These are phyloP conservation scores for Gossypium aridum DNA, from an alignment of 441 rosid genomes.

Conservation along the genomic window DNA sequence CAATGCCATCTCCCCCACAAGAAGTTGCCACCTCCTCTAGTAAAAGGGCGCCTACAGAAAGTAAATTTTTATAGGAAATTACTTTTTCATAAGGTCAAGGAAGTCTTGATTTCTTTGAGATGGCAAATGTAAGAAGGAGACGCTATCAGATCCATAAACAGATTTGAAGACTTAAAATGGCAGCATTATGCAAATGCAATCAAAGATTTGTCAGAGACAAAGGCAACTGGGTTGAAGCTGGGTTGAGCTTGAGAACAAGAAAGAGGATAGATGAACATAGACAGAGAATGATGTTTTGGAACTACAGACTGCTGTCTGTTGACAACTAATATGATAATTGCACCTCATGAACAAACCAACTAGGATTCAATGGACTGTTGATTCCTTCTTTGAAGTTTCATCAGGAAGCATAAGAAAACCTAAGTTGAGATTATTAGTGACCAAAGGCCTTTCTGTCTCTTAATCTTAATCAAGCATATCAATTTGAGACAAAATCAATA, in stretches of 20 bases:
- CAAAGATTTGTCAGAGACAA: neutral
- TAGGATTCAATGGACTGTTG: neutral
- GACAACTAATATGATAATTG: neutral
- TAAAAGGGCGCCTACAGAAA: constrained; percentile 66
- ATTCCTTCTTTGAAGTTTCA: constrained; percentile 2
- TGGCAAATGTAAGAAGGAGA: neutral
- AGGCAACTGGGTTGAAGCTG: neutral
- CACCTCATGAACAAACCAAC: neutral
- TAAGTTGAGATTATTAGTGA: neutral
- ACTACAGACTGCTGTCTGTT: neutral
- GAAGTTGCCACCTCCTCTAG: constrained; percentile 76
- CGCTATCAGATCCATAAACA: neutral
- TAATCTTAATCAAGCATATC: neutral
- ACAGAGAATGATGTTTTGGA: neutral
- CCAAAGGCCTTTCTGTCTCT: neutral
- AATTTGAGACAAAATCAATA: constrained; percentile 1
- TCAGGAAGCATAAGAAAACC: neutral
- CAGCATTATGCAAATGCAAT: neutral
- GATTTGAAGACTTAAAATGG: neutral
- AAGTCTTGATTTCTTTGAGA: neutral
- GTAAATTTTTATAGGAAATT: constrained; percentile 16
- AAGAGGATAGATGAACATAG: constrained; percentile 4
- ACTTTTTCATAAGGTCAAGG: constrained; percentile 6
- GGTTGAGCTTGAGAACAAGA: neutral
- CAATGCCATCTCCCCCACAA: constrained; percentile 69